Conservation (phyloP, 1,284 basidiomycete species). For the Chondrostereum purpureum region DNA sequence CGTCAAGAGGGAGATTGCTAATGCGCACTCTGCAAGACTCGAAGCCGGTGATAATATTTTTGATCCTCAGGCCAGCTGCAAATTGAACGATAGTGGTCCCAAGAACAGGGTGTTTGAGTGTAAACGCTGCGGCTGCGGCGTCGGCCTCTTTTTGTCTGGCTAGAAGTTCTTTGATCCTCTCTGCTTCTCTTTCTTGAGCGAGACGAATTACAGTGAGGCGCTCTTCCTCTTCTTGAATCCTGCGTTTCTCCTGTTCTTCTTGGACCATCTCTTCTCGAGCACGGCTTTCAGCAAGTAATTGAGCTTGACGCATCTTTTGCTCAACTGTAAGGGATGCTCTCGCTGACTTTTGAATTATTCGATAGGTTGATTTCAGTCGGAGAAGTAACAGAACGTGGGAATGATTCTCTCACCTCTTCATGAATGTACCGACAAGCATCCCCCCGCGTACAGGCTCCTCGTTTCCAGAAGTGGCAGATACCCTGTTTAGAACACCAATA, state of each 20-base stretch:
- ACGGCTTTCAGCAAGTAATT: not conserved
- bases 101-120: slow-evolving; percentile 33
- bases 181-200: slow-evolving; percentile 16
- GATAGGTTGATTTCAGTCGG: too few relatives aligned
- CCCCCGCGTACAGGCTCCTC: slow-evolving; percentile 19
- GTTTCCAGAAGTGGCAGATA: too few relatives aligned
- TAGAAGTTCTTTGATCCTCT: slow-evolving; percentile 5
- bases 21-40: slow-evolving; percentile 40
- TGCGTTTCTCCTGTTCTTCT: slow-evolving; percentile 12
- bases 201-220: too few relatives aligned
- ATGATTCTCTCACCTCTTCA: too few relatives aligned
- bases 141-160: slow-evolving; percentile 23
- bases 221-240: slow-evolving; percentile 14
- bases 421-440: slow-evolving; percentile 17
- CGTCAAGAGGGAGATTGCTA: slow-evolving; percentile 32
- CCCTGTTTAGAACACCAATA: too few relatives aligned
- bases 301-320: too few relatives aligned
- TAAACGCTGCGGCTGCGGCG: slow-evolving; percentile 30
- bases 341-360: too few relatives aligned
- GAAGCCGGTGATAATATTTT: slow-evolving; percentile 37
- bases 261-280: slow-evolving; percentile 7
- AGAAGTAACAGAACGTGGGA: too few relatives aligned
- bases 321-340: too few relatives aligned
- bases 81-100: slow-evolving; percentile 41
- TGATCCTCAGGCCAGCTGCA: slow-evolving; percentile 38